These are phyloP conservation scores for Heritiera littoralis DNA, from an alignment of 345 rosid genomes.

Conservation along the genomic window DNA sequence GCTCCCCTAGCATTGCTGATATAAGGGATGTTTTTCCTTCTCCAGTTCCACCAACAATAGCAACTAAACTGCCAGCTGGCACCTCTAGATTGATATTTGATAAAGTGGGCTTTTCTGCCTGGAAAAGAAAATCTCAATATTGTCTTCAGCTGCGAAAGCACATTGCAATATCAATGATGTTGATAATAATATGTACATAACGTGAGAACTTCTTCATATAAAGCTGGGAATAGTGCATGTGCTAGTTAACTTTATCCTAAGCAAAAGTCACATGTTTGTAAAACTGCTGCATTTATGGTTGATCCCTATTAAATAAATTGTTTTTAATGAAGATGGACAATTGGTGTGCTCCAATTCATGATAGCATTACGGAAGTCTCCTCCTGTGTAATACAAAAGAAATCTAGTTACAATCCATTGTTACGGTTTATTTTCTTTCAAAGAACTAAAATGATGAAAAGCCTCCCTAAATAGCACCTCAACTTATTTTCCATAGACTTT, in stretches of 20 bases:
- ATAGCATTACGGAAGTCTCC: neutral
- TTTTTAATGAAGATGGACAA: neutral
- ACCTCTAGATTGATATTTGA: conserved; percentile 71
- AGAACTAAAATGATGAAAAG: neutral
- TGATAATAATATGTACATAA: neutral
- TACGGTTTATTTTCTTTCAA: neutral
- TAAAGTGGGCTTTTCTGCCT: conserved; percentile 68
- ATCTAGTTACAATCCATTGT: neutral
- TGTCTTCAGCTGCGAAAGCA: conserved; percentile 13
- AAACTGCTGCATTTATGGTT: neutral
- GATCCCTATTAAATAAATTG: neutral
- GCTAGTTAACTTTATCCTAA: neutral
- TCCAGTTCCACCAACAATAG: conserved; percentile 93
- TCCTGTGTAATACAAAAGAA: neutral
- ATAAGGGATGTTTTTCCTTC: conserved; percentile 96
- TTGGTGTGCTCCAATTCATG: neutral
- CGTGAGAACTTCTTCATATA: neutral
- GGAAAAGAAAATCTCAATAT: conserved; percentile 20
- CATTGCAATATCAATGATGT: conserved; percentile 6
- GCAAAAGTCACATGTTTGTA: neutral
- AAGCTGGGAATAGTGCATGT: neutral
- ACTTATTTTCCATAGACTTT: too few relatives aligned
- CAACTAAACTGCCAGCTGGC: conserved; percentile 78
- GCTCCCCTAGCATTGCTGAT: conserved; percentile 95
- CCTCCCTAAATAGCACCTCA: neutral